A percentile compares a stretch with the other conserved stretches of the same genome.
Evolutionary conservation across 495 filamentous ascomycete genomes (phyloP).

Genomic region (Aspergillus ostianus): DNA sequence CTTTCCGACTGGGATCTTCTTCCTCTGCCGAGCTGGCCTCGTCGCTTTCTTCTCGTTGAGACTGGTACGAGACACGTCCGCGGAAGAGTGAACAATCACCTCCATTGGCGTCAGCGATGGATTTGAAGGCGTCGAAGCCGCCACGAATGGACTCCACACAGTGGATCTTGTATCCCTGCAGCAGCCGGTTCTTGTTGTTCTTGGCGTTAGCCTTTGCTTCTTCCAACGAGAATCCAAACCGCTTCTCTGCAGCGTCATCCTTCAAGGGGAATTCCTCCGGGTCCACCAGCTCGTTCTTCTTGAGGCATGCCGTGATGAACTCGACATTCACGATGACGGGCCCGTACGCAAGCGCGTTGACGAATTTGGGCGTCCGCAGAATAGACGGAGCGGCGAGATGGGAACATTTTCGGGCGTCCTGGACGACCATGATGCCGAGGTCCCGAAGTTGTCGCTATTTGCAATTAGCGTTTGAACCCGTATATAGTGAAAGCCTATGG

Average conservation of each 20-base stretch:
- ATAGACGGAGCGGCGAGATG: slow-evolving; percentile 86
- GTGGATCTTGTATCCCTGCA: slow-evolving; percentile 72
- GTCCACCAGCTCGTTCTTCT: slow-evolving; percentile 56
- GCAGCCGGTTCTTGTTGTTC: slow-evolving; percentile 68
- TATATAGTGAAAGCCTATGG: slow-evolving; percentile 3
- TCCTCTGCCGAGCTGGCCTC: slow-evolving; percentile 53
- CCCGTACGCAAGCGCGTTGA: slow-evolving; percentile 75
- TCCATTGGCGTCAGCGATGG: slow-evolving; percentile 85
- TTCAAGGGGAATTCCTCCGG: slow-evolving; percentile 61
- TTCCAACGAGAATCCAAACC: slow-evolving; percentile 63
- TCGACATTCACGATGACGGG: slow-evolving; percentile 69
- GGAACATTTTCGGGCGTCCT: slow-evolving; percentile 70
- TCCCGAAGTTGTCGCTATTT: slow-evolving; percentile 74
- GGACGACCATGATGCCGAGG: slow-evolving; percentile 76
- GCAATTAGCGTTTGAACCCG: slow-evolving; percentile 21
- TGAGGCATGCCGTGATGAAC: slow-evolving; percentile 76
- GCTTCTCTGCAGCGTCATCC: slow-evolving; percentile 69
- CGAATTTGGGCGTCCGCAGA: slow-evolving; percentile 89
- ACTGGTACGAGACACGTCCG: slow-evolving; percentile 60
- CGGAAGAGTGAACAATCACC: slow-evolving; percentile 76
- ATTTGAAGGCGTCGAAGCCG: slow-evolving; percentile 77
- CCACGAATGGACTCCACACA: slow-evolving; percentile 75
- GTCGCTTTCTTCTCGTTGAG: slow-evolving; percentile 46
- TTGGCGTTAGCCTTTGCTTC: slow-evolving; percentile 67
- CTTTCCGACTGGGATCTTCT: slow-evolving; percentile 55